Percentiles rank a stretch among this genome's conserved stretches.
Conservation (phyloP, 2,329 filamentous ascomycete genomes). For the Diaporthe citrichinensis region DNA sequence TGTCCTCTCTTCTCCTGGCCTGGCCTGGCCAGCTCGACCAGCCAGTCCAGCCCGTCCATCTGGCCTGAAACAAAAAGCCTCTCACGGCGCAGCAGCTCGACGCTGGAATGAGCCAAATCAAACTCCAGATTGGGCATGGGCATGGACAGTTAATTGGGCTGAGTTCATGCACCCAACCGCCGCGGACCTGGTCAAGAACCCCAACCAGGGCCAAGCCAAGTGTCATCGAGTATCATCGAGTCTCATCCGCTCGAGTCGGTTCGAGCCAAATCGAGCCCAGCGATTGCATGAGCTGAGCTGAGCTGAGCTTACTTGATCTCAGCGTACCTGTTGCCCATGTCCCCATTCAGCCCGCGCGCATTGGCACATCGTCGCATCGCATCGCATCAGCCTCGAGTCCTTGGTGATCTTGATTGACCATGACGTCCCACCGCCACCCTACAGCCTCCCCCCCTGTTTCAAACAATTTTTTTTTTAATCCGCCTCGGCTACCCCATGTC, state of each 20-base stretch:
- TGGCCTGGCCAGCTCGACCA: background rate
- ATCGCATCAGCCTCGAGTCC: slow-evolving; percentile 22
- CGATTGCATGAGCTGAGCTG: slow-evolving; percentile 1
- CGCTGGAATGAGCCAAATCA: slow-evolving; percentile 34
- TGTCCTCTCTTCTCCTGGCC: background rate
- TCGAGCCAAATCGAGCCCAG: slow-evolving; percentile 1
- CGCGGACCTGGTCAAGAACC: slow-evolving; percentile 24
- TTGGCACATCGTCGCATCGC: background rate
- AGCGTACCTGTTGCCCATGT: background rate
- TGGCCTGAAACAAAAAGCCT: slow-evolving; percentile 28
- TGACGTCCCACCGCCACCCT: slow-evolving; percentile 32
- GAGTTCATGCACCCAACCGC: slow-evolving; percentile 31
- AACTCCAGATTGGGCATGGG: slow-evolving; percentile 28
- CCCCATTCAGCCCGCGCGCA: background rate
- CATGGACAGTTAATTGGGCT: slow-evolving; percentile 17
- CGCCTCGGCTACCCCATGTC: slow-evolving; percentile 24
- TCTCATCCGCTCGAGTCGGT: slow-evolving; percentile 20
- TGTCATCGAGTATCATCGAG: slow-evolving; percentile 30
- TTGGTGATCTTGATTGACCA: slow-evolving; percentile 24
- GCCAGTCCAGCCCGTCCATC: slow-evolving; percentile 2
- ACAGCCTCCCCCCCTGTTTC: slow-evolving; percentile 25
- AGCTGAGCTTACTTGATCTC: background rate
- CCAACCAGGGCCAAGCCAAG: slow-evolving; percentile 20
- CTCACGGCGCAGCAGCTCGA: slow-evolving; percentile 17
- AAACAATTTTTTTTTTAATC: slow-evolving; percentile 15